Base-by-base conservation (phyloP, 148 eudicot genomes). In the Rhododendron kiyosumense region DNA sequence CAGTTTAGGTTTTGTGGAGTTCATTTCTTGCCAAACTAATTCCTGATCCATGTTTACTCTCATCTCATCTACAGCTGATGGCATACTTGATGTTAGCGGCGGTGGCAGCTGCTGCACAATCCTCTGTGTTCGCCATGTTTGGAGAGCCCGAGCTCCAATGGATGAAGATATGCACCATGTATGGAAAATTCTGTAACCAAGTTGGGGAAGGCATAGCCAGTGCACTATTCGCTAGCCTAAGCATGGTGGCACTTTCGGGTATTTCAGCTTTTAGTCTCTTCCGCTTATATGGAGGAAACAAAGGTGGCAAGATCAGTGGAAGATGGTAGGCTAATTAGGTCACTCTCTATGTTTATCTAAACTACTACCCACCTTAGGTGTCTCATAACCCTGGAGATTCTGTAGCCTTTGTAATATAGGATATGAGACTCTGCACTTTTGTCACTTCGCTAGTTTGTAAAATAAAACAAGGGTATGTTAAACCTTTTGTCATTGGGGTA, bases 121-220 rank as follows among this genome's bases (percentile, higher is more conserved):
- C 98, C 13, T 87, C 94, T 9, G 85, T 92, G 65, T 88, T 93
- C 24, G 92, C 93, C 1, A 93, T 94, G 88, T 78, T 90, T 6
- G 99, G 99, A 46, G 92, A 95, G 83, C 45, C 91, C 38, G 96
- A 94, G 89, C 90, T 97, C 14, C 96, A 95, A 74, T 97, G 99
- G 99, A 94, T 95, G 94, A 91, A 93, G 91, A 85, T 90, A 3
- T 97, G 99, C 79, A 86, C 88, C 46, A 77, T 97, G 85, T 95
- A 92, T 82, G 92, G 87, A 5, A 97, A 93, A 86, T 95, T 92
- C 86, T 97, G 99, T 85, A 93, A 93, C 88, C 95, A 90, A 86
- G 87, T 88, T 8, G 98, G 90, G 0, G 94, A 91, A 88, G 99
- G 98, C 83, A 76, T 95, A 17, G 98, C 95, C 4, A 90, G 92